Evolutionary conservation across 768 basidiomycete species (phyloP).

Genomic region (Vararia minispora): DNA sequence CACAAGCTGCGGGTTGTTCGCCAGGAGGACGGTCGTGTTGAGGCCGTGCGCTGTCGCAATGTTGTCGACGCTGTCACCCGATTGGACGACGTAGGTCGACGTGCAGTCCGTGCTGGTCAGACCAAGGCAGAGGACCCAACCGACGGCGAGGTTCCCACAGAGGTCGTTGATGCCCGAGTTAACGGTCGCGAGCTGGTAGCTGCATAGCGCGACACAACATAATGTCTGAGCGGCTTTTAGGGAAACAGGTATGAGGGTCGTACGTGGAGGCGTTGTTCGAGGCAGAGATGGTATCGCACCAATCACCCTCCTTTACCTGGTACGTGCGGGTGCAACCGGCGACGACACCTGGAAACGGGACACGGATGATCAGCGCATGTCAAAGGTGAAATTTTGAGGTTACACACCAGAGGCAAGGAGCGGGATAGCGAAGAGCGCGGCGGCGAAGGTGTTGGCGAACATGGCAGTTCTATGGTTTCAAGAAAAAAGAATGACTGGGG

Average conservation of each 20-base stretch:
- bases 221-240: constrained; percentile 3
- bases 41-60: constrained; percentile 30
- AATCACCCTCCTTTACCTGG: constrained; percentile 45
- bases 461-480: constrained; percentile 19
- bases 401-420: constrained; percentile 33
- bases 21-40: constrained; percentile 40
- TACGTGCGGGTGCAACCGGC: constrained; percentile 46
- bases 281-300: constrained; percentile 59
- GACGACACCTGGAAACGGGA: constrained; percentile 16
- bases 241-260: constrained; percentile 14
- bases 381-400: not conserved
- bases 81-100: constrained; percentile 42
- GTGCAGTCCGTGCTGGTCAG: constrained; percentile 47
- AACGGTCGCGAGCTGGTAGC: constrained; percentile 63
- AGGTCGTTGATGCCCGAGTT: constrained; percentile 41
- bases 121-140: constrained; percentile 51
- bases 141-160: constrained; percentile 51
- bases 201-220: constrained; percentile 17
- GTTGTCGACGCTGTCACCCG: constrained; percentile 47
- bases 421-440: constrained; percentile 34
- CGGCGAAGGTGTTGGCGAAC: constrained; percentile 27
- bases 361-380: not conserved
- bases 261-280: constrained; percentile 52
- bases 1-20: constrained; percentile 71
- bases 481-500: constrained; percentile 15